phyloP scores from a whole-genome alignment of 345 rosid species.

The Erysimum cheiranthoides region DNA sequence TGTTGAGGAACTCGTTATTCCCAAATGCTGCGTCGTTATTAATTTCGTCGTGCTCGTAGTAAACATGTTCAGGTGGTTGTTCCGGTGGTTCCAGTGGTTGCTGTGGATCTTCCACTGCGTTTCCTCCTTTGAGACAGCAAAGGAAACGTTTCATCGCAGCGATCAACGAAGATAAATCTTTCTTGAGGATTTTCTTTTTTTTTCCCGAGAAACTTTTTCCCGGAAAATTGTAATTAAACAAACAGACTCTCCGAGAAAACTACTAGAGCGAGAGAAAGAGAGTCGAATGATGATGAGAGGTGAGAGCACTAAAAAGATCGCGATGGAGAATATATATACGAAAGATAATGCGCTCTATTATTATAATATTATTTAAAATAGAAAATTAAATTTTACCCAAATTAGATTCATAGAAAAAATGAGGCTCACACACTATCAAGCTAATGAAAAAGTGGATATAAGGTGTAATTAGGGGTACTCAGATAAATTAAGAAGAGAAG shows the following conservation, averaged over 20 bases:
- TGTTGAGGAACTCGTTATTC: no score
- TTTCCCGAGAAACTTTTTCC: constrained; percentile 25
- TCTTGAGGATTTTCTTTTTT: background rate
- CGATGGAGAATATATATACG: background rate
- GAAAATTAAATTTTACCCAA: background rate
- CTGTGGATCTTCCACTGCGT: background rate
- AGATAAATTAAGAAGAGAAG: background rate
- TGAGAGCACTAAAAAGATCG: background rate
- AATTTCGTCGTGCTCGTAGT: no score
- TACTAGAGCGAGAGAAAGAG: constrained; percentile 10
- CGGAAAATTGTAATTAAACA: constrained; percentile 24
- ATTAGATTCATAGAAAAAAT: background rate
- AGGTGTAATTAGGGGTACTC: background rate
- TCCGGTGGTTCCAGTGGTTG: no score
- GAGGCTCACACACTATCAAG: background rate
- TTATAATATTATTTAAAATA: background rate
- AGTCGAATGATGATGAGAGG: background rate
- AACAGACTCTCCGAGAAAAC: constrained; percentile 19
- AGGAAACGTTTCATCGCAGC: background rate
- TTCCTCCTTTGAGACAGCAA: constrained; percentile 10
- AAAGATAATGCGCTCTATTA: background rate
- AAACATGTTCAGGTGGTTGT: background rate
- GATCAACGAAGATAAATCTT: no score
- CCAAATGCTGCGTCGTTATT: no score
- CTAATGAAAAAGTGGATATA: background rate